Conservation (phyloP, 2,329 filamentous ascomycete genomes). For the Emericellopsis cladophorae region DNA sequence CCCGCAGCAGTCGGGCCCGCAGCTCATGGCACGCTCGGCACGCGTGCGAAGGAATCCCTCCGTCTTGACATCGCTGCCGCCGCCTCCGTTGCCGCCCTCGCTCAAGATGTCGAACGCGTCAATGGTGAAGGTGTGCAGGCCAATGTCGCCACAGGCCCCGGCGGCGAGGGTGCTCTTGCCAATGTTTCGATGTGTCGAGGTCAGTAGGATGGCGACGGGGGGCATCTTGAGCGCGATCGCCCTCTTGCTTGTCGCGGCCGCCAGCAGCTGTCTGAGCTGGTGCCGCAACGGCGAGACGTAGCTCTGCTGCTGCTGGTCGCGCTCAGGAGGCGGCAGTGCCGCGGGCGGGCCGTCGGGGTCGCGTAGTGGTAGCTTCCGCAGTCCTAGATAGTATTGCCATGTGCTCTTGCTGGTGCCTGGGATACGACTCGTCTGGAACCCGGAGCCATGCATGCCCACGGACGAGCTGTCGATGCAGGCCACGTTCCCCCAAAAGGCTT, state of each 20-base stretch:
- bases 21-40: slow-evolving; percentile 78
- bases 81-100: slow-evolving; percentile 54
- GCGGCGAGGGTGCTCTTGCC: slow-evolving; percentile 75
- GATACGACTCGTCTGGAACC: slow-evolving; percentile 70
- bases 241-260: slow-evolving; percentile 76
- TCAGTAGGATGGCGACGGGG: slow-evolving; percentile 75
- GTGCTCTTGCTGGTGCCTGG: slow-evolving; percentile 64
- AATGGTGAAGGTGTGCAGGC: slow-evolving; percentile 77
- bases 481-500: slow-evolving; percentile 73
- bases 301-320: slow-evolving; percentile 26
- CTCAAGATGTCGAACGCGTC: slow-evolving; percentile 90
- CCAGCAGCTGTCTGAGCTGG: slow-evolving; percentile 71
- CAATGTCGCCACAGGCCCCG: slow-evolving; percentile 75
- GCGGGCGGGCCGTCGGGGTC: slow-evolving; percentile 21
- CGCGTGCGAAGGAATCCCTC: slow-evolving; percentile 81
- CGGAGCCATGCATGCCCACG: slow-evolving; percentile 84
- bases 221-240: slow-evolving; percentile 81
- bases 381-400: slow-evolving; percentile 84
- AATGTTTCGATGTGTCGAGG: slow-evolving; percentile 85
- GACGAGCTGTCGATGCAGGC: slow-evolving; percentile 76
- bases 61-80: slow-evolving; percentile 84
- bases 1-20: slow-evolving; percentile 71
- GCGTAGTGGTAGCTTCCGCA: slow-evolving; percentile 50
- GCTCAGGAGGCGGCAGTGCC: slow-evolving; percentile 17
- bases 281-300: slow-evolving; percentile 50